Conservation (phyloP, 2,329 filamentous ascomycete species). For the Penicillium corylophilum region DNA sequence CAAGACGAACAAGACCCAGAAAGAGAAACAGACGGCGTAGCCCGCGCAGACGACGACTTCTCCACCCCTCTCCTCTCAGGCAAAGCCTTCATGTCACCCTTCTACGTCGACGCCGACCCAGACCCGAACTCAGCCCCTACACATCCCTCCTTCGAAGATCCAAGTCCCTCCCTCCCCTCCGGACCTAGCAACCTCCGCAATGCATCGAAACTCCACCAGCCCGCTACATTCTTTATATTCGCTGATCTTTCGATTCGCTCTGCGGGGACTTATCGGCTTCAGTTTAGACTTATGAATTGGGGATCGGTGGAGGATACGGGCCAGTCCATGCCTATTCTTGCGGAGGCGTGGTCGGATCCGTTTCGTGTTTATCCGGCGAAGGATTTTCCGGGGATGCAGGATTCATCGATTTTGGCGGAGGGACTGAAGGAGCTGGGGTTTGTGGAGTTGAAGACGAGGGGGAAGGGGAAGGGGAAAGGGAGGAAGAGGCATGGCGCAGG, state of each 20-base stretch:
- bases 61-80: conserved; percentile 38
- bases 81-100: conserved; percentile 44
- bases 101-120: conserved; percentile 44
- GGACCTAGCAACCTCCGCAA: conserved; percentile 10
- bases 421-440: conserved; percentile 43
- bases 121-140: conserved; percentile 43
- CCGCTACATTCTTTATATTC: conserved; percentile 50
- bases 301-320: conserved; percentile 35
- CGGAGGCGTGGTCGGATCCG: conserved; percentile 41
- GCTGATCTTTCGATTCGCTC: conserved; percentile 48
- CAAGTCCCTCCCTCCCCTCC: not conserved
- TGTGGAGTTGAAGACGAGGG: conserved; percentile 42
- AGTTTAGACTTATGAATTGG: conserved; percentile 48
- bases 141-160: conserved; percentile 31
- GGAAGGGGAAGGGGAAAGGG: conserved; percentile 37
- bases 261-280: conserved; percentile 45
- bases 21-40: conserved; percentile 13
- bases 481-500: conserved; percentile 22
- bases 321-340: conserved; percentile 38
- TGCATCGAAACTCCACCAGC: conserved; percentile 23
- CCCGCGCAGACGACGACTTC: conserved; percentile 20
- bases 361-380: conserved; percentile 46
- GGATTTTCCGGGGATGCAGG: conserved; percentile 46
- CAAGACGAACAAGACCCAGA: not conserved
- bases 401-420: conserved; percentile 40